These are phyloP conservation scores for Claviceps lovelessii DNA, from an alignment of 2,329 filamentous ascomycete genomes.

Conservation along the genomic window DNA sequence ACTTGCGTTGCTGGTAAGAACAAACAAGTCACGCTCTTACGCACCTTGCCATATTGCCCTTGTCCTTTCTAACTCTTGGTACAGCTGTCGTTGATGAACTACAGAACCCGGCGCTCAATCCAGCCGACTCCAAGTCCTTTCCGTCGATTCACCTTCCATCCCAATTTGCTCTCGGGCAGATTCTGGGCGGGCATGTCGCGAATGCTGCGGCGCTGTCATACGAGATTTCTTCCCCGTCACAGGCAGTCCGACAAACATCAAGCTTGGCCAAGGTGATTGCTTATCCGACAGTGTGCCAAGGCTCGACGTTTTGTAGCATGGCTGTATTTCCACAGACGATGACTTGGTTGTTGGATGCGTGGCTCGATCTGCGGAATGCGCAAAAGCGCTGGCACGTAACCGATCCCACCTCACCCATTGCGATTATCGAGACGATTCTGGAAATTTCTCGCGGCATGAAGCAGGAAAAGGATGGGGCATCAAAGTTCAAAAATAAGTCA, in stretches of 20 bases:
- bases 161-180: conserved; percentile 21
- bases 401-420: conserved; percentile 17
- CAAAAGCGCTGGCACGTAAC: conserved; percentile 24
- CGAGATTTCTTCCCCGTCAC: conserved; percentile 22
- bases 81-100: conserved; percentile 21
- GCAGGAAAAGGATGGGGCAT: conserved; percentile 6
- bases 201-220: conserved; percentile 23
- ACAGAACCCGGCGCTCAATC: conserved; percentile 17
- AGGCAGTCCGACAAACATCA: conserved; percentile 32
- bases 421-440: conserved; percentile 23
- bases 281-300: conserved; percentile 23
- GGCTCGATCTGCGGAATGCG: conserved; percentile 27
- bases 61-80: conserved; percentile 7
- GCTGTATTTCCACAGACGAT: conserved; percentile 25
- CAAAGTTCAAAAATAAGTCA: conserved; percentile 21
- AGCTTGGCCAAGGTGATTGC: conserved; percentile 31
- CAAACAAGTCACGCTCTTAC: neutral
- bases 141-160: conserved; percentile 24
- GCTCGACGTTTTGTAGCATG: conserved; percentile 17
- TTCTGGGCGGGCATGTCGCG: conserved; percentile 15
- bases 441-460: conserved; percentile 17
- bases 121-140: conserved; percentile 15
- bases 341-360: conserved; percentile 36
- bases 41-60: neutral
- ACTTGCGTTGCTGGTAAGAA: conserved; percentile 30